Evolutionary conservation across 2,329 filamentous ascomycete species (phyloP).

Genomic region (Byssochlamys sp.): DNA sequence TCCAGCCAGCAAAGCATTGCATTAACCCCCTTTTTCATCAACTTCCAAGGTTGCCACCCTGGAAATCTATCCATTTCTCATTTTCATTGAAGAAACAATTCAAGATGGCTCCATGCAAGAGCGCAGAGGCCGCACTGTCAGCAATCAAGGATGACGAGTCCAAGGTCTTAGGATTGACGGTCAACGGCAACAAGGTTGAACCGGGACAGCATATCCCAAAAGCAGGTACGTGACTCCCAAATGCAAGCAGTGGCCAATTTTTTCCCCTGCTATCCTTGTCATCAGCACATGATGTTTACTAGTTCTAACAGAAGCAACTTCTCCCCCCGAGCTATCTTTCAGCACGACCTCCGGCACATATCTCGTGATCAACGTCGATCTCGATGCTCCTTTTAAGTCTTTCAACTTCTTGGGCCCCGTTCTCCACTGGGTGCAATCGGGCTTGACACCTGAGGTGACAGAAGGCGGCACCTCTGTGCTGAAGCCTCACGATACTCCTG

Average conservation of each 20-base stretch:
- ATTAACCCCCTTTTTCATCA: neutral
- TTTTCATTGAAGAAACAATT: neutral
- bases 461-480: neutral
- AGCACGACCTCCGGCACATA: neutral
- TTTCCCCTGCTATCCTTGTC: too few species aligned
- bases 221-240: neutral
- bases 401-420: neutral
- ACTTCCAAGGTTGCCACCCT: neutral
- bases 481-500: neutral
- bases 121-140: neutral
- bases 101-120: neutral
- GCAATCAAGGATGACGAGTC: neutral
- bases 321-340: neutral
- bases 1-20: neutral
- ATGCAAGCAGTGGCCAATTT: neutral
- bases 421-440: neutral
- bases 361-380: neutral
- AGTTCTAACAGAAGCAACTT: neutral
- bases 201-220: neutral
- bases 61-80: neutral
- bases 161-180: neutral
- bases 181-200: neutral
- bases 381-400: neutral
- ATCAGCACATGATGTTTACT: neutral
- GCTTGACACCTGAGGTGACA: neutral